phyloP scores from a whole-genome alignment of 768 basidiomycete genomes.

The Phylloporus scabripes region DNA sequence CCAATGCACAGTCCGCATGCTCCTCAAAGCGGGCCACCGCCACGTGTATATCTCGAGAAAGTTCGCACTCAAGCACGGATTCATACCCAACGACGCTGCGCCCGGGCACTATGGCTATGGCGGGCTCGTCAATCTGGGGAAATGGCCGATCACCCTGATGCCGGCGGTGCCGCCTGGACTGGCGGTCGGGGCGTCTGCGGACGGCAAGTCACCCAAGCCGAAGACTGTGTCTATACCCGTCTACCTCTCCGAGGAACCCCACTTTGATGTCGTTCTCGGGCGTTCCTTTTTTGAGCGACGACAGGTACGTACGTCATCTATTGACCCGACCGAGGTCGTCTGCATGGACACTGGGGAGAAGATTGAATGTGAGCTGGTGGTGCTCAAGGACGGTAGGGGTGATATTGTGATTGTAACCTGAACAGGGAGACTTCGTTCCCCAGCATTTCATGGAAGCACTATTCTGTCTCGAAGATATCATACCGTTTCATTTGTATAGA shows the following conservation, averaged over 20 bases:
- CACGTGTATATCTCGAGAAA: constrained; percentile 94
- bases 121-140: constrained; percentile 80
- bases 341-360: constrained; percentile 92
- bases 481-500: neutral
- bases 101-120: constrained; percentile 94
- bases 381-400: constrained; percentile 86
- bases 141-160: constrained; percentile 75
- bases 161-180: constrained; percentile 17
- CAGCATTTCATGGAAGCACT: too few relatives aligned
- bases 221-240: constrained; percentile 54
- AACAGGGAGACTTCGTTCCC: neutral
- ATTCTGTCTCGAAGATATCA: neutral
- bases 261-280: constrained; percentile 94
- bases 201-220: constrained; percentile 17
- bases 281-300: constrained; percentile 79
- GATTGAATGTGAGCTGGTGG: constrained; percentile 87
- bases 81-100: constrained; percentile 81
- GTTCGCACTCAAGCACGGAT: constrained; percentile 83
- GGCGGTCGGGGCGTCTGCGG: neutral
- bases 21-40: constrained; percentile 85
- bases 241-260: constrained; percentile 89
- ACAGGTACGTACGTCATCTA: constrained; percentile 72
- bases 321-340: constrained; percentile 85
- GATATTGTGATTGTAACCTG: constrained; percentile 83
- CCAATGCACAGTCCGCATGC: constrained; percentile 68